Base-by-base conservation (phyloP, 1,139 yeast genomes). In the Yamadazyma conglobata region DNA sequence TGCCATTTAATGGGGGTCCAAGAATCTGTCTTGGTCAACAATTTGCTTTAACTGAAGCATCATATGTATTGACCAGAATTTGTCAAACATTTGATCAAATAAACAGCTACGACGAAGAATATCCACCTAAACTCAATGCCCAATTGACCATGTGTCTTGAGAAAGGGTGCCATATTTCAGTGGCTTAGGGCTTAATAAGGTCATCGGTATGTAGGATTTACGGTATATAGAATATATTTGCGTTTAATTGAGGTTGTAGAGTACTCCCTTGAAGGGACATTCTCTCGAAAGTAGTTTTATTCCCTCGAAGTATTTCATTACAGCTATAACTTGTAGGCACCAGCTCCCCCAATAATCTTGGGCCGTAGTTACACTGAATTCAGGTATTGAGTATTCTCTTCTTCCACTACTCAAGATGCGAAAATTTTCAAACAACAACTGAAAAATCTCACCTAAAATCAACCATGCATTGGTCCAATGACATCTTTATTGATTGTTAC, bases 1-100 rank as follows among this genome's bases (percentile, higher is more conserved):
- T 70, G 16, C 75, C 76, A 4, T 70, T 70, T 54, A 72, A 71
- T 37, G 78, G 77, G 22, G 78, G 78, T 2, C 77, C 78, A 10
- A 56, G 78, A 32, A 71, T 70, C 32, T 72, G 78, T 42, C 54
- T 71, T 25, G 78, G 77, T 11, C 77, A 71, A 49, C 77, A 70
- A 46, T 68, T 67, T 48, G 77, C 76, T 1, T 60, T 72, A 35
- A 69, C 76, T n/a, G 78, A 73, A 46, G 68, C 73, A 1, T 58
- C 69, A 3, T 70, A 68, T 35, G 58, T 64, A 10, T 37, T 67
- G 22, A 60, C 57, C 19, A 53, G 76, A 31, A 43, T 71, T 25
- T 48, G 51, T 10, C 70, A 63, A 44, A 35, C 43, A 45, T 56
- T 48, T 42, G 43, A 48, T 10, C 42, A 46, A 28, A 41, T 54